These are phyloP conservation scores for Plantago major DNA, from an alignment of 257 asterid genomes.

Conservation along the genomic window DNA sequence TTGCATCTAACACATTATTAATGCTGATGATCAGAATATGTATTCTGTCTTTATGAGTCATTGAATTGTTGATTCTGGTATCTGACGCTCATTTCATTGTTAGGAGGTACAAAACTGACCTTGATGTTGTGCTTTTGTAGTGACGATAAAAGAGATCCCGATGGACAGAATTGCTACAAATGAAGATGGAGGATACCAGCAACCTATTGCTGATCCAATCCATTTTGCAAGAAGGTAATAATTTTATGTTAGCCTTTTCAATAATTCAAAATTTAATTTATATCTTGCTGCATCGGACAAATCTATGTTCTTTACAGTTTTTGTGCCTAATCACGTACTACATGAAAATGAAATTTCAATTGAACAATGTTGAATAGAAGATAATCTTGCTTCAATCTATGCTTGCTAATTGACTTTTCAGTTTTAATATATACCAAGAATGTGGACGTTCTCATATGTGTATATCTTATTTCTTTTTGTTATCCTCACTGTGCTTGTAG, in stretches of 20 bases:
- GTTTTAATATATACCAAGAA: not conserved
- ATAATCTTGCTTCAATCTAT: not conserved
- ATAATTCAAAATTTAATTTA: not conserved
- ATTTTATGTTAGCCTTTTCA: not conserved
- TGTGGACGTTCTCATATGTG: not conserved
- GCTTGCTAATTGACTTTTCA: not conserved
- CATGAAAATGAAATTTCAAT: not conserved
- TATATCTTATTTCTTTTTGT: not conserved
- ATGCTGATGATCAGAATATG: too few species aligned
- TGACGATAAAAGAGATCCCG: not conserved
- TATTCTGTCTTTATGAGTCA: too few species aligned
- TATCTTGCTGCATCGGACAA: not conserved
- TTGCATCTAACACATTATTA: too few species aligned
- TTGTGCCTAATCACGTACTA: not conserved
- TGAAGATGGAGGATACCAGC: not conserved
- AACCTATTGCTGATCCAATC: not conserved
- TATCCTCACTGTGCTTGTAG: conserved; percentile 31
- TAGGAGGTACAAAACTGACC: too few species aligned
- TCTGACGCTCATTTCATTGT: too few species aligned
- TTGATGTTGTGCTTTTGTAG: too few species aligned
- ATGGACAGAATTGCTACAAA: not conserved
- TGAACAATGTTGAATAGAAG: not conserved
- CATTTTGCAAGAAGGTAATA: not conserved
- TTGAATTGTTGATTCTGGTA: too few species aligned
- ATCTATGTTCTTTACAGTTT: not conserved